Evolutionary conservation across 139 green algal genomes (phyloP), one percentile per base, ranked within the genome.

Genomic region (Chlamydomonas sphaeroides): DNA sequence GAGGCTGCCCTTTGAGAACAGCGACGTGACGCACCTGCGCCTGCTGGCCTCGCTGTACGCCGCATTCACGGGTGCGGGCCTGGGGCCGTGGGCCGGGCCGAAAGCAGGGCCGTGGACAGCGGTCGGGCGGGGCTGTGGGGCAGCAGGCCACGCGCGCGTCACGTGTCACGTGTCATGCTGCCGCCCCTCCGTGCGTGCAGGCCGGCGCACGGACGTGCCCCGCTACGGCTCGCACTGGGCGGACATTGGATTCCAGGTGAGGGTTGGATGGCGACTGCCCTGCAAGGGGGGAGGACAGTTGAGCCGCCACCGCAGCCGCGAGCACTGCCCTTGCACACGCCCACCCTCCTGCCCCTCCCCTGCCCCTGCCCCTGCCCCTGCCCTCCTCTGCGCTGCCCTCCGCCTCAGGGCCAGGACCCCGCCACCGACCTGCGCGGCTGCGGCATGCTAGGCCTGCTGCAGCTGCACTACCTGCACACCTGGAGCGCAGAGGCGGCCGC

Each of bases 391-490:
- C n/a, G n/a, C n/a, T n/a, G n/a, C n/a, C n/a, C 45, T 53, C 14
- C 11, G 45, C 14, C 33, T 15, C 63, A 83, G 65, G 93, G 93
- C 38, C 66, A 88, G 8, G 92, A 96, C 80, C 93, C 93, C 30
- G 87, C 89, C 36, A 96, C 93, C 30, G 93, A 96, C 82, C 80
- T 88, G 73, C 77, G 93, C n/a, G 84, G 85, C 25, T 91, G 83
- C 35, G 93, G 93, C 48, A 83, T 95, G 77, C 71, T 95, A 49
- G 93, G 89, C 1, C 79, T 95, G 39, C 68, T 93, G 85, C 90
- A 95, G 77, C 87, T 95, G 38, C 69, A 90, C 45, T 87, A 66
- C 63, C 76, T 83, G 33, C n/a, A 38, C 8, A 33, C 71, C 1
- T 80, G 74, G 74, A 61, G 59, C 57, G 1, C 30, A 26, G 72